Evolutionary conservation across 2,329 filamentous ascomycete species (phyloP), one percentile per base, ranked within the genome.

Genomic region (Ophiostoma pallidulum): DNA sequence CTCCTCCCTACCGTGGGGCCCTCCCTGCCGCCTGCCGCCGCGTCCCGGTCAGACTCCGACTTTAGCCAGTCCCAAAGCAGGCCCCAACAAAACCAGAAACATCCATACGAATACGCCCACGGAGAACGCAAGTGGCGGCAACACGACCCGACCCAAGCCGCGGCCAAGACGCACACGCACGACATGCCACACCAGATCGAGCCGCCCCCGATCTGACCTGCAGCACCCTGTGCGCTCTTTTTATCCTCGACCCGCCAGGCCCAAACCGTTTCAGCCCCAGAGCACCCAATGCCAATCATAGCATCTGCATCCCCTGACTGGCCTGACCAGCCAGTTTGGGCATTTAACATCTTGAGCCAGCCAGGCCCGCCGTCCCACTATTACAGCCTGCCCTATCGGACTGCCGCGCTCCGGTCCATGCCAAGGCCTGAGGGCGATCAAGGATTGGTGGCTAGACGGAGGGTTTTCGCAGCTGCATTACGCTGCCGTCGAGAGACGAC

Each of bases 191-290:
- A 22, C 20, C 42, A 16, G 32, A 19, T 40, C 29, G 33, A 10
- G 9, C 16, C 28, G n/a, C 19, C 42, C 32, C 41, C 16, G 20
- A 24, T 33, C 29, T 22, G 24, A 12, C 28, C 19, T 42, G 28
- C 16, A n/a, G 38, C 16, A 8, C 19, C 29, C 41, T 19, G 20
- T 18, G 31, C n/a, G 24, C 22, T 28, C 20, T 28, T 36, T 43
- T 36, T 44, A 38, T 32, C 31, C 41, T 41, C 33, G 47, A 32
- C 35, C 41, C 26, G 29, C 35, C 35, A 40, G 24, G 47, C 33
- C 48, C 37, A 45, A 31, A 28, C 14, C 38, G 48, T 50, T 50
- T 47, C 48, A 50, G 48, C 48, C 33, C 20, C 43, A 29, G 18
- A 9, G 22, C 12, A 22, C 20, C 28, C 42, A 45, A 42, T 49